These are phyloP conservation scores for Fusarium sp. DNA, from an alignment of 2,329 filamentous ascomycete species.

Conservation along the genomic window DNA sequence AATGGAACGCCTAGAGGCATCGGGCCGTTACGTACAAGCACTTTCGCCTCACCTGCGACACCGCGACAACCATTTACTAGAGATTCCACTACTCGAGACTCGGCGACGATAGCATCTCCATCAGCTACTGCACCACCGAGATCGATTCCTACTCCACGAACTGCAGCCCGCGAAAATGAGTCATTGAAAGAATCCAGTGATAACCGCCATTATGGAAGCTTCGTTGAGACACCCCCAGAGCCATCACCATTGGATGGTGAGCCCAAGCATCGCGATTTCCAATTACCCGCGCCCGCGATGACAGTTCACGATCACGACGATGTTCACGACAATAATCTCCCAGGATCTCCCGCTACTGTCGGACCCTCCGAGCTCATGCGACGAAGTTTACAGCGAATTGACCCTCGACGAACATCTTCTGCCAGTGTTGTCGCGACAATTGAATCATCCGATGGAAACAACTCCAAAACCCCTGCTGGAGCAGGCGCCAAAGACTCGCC, in stretches of 20 bases:
- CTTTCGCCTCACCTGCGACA: constrained; percentile 43
- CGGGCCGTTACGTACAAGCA: constrained; percentile 51
- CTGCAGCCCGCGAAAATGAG: constrained; percentile 54
- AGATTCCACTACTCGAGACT: constrained; percentile 16
- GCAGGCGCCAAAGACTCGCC: constrained; percentile 43
- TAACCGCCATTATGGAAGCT: constrained; percentile 65
- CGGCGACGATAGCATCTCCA: constrained; percentile 23
- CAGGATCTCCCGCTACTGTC: constrained; percentile 45
- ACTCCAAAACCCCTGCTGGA: constrained; percentile 37
- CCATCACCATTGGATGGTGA: constrained; percentile 43
- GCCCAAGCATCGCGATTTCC: constrained; percentile 55
- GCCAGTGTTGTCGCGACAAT: constrained; percentile 41
- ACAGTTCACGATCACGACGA: constrained; percentile 49
- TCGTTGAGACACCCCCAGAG: constrained; percentile 58
- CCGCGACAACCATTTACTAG: constrained; percentile 35
- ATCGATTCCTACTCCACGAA: constrained; percentile 38
- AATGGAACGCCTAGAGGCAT: constrained; percentile 62
- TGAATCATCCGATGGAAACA: constrained; percentile 8
- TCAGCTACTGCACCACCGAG: constrained; percentile 22
- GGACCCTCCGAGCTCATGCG: constrained; percentile 32
- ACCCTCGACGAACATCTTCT: constrained; percentile 56
- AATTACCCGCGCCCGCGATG: constrained; percentile 67
- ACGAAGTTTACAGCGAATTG: constrained; percentile 43
- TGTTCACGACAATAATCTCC: constrained; percentile 26
- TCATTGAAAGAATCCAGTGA: constrained; percentile 56